Evolutionary conservation across 169 alveolate genomes (phyloP).

Genomic region (Plasmodium malariae): DNA sequence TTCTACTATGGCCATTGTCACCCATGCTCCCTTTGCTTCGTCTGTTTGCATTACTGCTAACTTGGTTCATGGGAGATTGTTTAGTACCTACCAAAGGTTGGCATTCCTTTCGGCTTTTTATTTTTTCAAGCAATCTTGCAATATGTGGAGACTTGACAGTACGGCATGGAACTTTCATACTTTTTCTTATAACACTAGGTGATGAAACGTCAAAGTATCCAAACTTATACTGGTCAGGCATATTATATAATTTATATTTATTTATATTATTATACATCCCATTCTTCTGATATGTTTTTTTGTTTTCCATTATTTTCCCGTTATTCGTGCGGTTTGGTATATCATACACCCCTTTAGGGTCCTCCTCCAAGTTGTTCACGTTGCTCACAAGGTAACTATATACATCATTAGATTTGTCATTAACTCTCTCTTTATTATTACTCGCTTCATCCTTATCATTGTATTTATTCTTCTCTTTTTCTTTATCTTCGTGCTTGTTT

Average conservation of each 20-base stretch:
- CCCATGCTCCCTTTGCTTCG: constrained; percentile 16
- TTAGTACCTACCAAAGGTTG: constrained; percentile 55
- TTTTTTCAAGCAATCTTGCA: constrained; percentile 59
- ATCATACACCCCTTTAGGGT: not conserved
- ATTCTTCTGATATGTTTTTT: constrained; percentile 10
- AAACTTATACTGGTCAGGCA: constrained; percentile 56
- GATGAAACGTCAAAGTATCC: constrained; percentile 65
- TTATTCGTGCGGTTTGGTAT: not conserved
- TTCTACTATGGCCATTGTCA: not conserved
- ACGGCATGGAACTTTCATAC: constrained; percentile 37
- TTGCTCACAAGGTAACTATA: no score
- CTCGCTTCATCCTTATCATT: no score
- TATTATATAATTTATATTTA: constrained; percentile 20
- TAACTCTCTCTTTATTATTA: no score
- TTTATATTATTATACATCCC: not conserved
- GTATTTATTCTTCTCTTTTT: not conserved
- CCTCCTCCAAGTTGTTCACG: constrained; percentile 6
- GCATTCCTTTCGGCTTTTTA: constrained; percentile 52
- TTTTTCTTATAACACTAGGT: constrained; percentile 47
- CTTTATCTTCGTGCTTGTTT: constrained; percentile 5
- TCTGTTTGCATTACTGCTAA: constrained; percentile 14
- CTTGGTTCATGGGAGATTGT: constrained; percentile 41
- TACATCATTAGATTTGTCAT: no score
- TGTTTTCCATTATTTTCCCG: constrained; percentile 10
- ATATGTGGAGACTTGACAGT: constrained; percentile 73